Base-by-base conservation (phyloP, 768 basidiomycete genomes). In the Boletus barrowsii region DNA sequence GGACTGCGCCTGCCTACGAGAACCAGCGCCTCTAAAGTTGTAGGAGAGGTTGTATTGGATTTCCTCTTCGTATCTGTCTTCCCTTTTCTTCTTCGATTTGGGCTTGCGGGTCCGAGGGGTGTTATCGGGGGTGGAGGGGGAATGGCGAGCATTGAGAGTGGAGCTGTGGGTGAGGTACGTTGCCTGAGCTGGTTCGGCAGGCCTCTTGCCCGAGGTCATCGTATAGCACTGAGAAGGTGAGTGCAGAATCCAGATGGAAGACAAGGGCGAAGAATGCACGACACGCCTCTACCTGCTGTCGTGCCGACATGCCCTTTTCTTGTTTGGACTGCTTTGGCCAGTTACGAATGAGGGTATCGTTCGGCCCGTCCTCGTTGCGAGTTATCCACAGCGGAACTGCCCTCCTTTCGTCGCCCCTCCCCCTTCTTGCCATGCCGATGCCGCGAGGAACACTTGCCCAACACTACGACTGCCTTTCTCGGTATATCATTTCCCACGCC, bases 81-180 rank as follows among this genome's bases (percentile, higher is more conserved):
- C 72, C 68, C 79, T 76, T 63, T 77, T 75, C 68, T 77, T 81
- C 51, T 72, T 66, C 68, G 68, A 65, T 63, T 72, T 75, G 26
- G 65, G 47, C 51, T 63, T 72, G 51, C 67, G 66, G 30, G 62
- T 61, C 51, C 75, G 76, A 43, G 80, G 79, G 45, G 72, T 71
- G 68, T 74, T 82, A 64, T 86, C 83, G 47, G 79, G 73, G 7
- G 78, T 75, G 56, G 75, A 70, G 58, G 78, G 72, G 33, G 80
- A 72, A 61, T 77, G 68, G 62, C 80, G 78, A 61, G 77, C 80
- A 67, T 76, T 79, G 68, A 80, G 81, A 47, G 75, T 76, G 62
- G 79, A 73, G 67, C 72, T 74, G 67, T 80, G 83, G 52, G 82
- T 75, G 55, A 82, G 79, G 75, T 83, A 86, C 55, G 79, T 75